Evolutionary conservation across 2,329 filamentous ascomycete species (phyloP), one percentile per base, ranked within the genome.

Genomic region (Aspergillus eucalypticola): DNA sequence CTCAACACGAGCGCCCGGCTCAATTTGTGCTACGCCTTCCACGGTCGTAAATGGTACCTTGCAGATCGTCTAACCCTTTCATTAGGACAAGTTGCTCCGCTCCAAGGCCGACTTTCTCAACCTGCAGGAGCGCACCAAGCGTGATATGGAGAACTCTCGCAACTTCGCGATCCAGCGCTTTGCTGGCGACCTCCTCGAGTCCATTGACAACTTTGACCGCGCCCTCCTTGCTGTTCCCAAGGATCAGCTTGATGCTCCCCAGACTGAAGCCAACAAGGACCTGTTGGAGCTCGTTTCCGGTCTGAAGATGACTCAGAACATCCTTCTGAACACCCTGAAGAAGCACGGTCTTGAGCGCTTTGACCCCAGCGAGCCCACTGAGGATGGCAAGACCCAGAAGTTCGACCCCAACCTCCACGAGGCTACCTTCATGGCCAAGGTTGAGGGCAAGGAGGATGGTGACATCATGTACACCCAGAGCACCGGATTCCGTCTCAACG

Each of bases 371-470:
- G 77, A 79, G 65, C 66, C 63, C 39, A 60, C 71, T 5, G 74
- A 71, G 63, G 72, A 77, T 1, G 81, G 81, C 38, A 81, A 86
- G 66, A 85, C 87, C 69, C 89, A 95, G 76, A 92, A 91, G 79
- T 99, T 99, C 83, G 90, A 99, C 81, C 93, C 95, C 67, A 97
- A 97, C 79, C 85, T 91, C 78, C 95, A 98, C 77, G 95, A 99
- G 83, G 95, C 95, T 39, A 95, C 91, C 21, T 98, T 98, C 81
- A 93, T 96, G 88, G 88, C 91, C 8, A 91, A 92, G 46, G 87
- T 92, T 81, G 85, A 88, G 56, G 92, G 87, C 68, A 96, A 96
- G 84, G 90, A 96, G 77, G 88, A 98, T 72, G 92, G 91, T 69
- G 90, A 88, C 58, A 91, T 97, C 72, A 95, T 98, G 81, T 88